These are phyloP conservation scores for Rhododendron griersonianum DNA, from an alignment of 148 eudicot species.

Conservation along the genomic window DNA sequence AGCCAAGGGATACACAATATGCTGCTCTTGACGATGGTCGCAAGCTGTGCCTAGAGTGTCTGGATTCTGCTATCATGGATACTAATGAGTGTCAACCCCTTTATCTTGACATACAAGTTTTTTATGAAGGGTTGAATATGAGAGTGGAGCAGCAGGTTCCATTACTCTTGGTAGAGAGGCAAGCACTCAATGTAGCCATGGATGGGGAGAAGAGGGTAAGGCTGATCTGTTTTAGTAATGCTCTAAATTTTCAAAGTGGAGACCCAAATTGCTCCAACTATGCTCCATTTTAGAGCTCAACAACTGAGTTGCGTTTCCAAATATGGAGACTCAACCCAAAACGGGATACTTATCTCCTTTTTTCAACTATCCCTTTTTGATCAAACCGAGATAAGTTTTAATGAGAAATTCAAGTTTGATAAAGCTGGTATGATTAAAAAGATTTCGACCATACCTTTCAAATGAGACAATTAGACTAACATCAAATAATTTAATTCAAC, in stretches of 20 bases:
- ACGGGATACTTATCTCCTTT: not conserved
- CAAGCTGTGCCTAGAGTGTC: constrained; percentile 86
- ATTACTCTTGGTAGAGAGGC: constrained; percentile 89
- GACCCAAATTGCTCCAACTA: not conserved
- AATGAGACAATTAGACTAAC: not conserved
- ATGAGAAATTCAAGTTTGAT: not conserved
- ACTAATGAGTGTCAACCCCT: constrained; percentile 96
- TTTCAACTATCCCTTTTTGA: not conserved
- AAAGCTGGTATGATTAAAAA: not conserved
- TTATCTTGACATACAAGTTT: constrained; percentile 88
- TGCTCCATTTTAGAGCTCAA: not conserved
- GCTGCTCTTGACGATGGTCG: constrained; percentile 87
- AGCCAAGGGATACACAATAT: constrained; percentile 71
- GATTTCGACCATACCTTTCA: not conserved
- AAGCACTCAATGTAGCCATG: constrained; percentile 97
- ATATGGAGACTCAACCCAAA: not conserved
- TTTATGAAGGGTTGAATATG: constrained; percentile 93
- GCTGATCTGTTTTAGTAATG: not conserved
- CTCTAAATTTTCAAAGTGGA: not conserved
- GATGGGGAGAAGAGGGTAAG: constrained; percentile 93
- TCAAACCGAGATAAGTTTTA: not conserved
- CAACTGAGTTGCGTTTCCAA: not conserved
- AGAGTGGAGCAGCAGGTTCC: constrained; percentile 92
- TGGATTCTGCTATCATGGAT: constrained; percentile 92
- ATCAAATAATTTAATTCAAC: not conserved